Conservation (phyloP, 2,329 filamentous ascomycete genomes). For the Colletotrichum musicola region DNA sequence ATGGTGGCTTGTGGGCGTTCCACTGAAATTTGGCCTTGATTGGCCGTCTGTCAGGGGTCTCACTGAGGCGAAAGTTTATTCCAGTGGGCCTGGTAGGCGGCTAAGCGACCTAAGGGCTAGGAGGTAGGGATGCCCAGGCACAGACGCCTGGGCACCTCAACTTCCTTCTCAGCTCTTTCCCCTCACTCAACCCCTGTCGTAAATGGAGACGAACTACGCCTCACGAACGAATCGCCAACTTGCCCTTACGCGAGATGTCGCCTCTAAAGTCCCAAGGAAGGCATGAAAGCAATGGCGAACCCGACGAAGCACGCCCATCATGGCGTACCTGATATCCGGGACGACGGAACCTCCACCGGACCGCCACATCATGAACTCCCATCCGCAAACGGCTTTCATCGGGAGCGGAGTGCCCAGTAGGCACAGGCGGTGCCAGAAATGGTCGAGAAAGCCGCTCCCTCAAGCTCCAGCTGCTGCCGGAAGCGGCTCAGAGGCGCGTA, state of each 20-base stretch:
- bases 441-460: not conserved
- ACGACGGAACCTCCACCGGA: conserved; percentile 11
- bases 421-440: not conserved
- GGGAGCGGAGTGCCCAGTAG: conserved; percentile 6
- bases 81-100: too few relatives aligned
- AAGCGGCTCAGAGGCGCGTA: not conserved
- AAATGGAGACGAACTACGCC: conserved; percentile 2
- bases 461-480: not conserved
- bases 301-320: not conserved
- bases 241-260: not conserved
- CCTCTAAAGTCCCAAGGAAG: not conserved
- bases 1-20: conserved; percentile 35
- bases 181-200: not conserved
- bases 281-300: not conserved
- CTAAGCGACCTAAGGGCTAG: too few relatives aligned
- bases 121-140: too few relatives aligned
- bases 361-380: not conserved
- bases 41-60: conserved; percentile 7
- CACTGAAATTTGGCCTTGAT: conserved; percentile 30
- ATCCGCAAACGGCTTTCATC: conserved; percentile 23
- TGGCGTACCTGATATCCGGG: conserved; percentile 12
- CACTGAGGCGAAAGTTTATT: not conserved
- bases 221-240: not conserved
- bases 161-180: too few relatives aligned
- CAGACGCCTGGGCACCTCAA: too few relatives aligned